Base-by-base conservation (phyloP, 768 basidiomycete species). In the Brasilioporus rufonigricans region DNA sequence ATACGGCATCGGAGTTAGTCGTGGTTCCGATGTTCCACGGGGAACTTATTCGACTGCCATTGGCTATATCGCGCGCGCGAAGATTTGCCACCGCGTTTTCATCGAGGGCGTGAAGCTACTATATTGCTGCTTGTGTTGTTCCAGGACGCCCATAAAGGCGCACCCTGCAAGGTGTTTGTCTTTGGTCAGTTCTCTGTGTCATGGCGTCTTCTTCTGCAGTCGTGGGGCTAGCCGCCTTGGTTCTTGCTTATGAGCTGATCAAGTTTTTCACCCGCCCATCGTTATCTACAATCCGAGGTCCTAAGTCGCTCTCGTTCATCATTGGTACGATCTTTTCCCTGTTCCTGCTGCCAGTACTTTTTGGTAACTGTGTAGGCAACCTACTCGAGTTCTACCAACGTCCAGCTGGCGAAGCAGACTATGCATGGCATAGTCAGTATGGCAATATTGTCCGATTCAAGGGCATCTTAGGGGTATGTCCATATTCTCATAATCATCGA, bases 341-440 rank as follows among this genome's bases (percentile, higher is more conserved):
- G 4, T n/a, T 36, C 12, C 6, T 45, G 14, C 24, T 1, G 11
- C 35, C 50, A 70, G 68, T 8, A 23, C 47, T 36, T 43, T 19
- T 13, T 70, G 13, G 11, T 40, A 43, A 19, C 21, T 10, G 8
- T 21, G 11, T 27, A 71, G 70, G 70, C 1, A 64, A 70, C 51
- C 31, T 68, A 36, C 50, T 55, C 1, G 62, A 72, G 27, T 4
- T 70, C 13, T 57, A 61, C 24, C 65, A 65, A 46, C 54, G 56
- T 43, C 63, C 63, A 38, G 61, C 51, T n/a, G 70, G 62, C 11
- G 69, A 64, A 35, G 50, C 64, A 19, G 71, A 71, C 24, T 65
- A 69, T 44, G 50, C 43, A 33, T 71, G 71, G 71, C 65, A 66
- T 12, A 56, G 36, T 35, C 57, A 45, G 43, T 71, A 72, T 40